These are phyloP conservation scores for Chondrostereum purpureum DNA, from an alignment of 1,284 basidiomycete genomes.

Conservation along the genomic window DNA sequence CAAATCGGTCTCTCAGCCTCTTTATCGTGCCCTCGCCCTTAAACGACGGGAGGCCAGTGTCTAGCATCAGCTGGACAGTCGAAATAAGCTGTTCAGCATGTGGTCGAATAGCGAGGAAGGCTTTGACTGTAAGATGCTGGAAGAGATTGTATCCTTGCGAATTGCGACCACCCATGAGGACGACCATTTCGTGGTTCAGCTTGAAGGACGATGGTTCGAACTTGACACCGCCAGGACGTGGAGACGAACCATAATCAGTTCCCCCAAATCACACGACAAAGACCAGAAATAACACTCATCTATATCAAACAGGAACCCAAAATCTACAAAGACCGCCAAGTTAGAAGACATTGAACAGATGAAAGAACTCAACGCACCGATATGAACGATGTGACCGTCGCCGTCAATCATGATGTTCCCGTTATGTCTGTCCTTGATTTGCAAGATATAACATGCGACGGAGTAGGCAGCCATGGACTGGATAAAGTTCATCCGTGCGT, in stretches of 20 bases:
- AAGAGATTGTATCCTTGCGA: conserved; percentile 94
- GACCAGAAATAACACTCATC: conserved; percentile 53
- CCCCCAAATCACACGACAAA: neutral
- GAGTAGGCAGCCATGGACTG: conserved; percentile 99
- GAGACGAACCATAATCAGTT: conserved; percentile 14
- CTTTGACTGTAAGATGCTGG: conserved; percentile 91
- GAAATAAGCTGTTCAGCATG: conserved; percentile 87
- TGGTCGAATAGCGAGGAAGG: conserved; percentile 91
- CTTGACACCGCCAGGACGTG: conserved; percentile 78
- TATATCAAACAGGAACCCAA: conserved; percentile 98
- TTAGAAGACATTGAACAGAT: conserved; percentile 2
- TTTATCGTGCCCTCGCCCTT: conserved; percentile 92
- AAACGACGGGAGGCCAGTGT: conserved; percentile 91
- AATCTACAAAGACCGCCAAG: conserved; percentile 51
- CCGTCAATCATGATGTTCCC: conserved; percentile 99
- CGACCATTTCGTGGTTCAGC: conserved; percentile 96
- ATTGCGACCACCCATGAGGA: conserved; percentile 92
- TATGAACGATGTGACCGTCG: conserved; percentile 92
- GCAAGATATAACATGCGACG: conserved; percentile 95
- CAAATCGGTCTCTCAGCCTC: conserved; percentile 84
- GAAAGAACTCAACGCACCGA: conserved; percentile 48
- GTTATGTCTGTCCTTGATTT: conserved; percentile 97
- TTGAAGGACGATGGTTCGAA: conserved; percentile 98
- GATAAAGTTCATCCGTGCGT: conserved; percentile 93
- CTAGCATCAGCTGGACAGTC: conserved; percentile 90